Evolutionary conservation across 768 basidiomycete genomes (phyloP).

Genomic region (Scleroderma citrinum): DNA sequence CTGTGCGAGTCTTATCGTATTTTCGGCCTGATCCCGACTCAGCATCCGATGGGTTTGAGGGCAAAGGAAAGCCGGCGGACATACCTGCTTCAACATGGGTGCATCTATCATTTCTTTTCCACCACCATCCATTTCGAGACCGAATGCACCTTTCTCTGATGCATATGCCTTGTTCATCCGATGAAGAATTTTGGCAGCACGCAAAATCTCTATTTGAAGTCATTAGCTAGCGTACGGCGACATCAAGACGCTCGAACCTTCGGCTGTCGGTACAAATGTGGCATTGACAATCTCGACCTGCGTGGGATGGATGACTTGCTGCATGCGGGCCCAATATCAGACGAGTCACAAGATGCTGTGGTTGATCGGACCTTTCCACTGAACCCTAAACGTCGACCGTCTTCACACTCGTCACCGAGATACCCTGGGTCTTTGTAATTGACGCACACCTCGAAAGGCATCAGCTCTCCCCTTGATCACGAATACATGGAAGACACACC

Average conservation of each 20-base stretch:
- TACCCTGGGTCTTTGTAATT: conserved; percentile 72
- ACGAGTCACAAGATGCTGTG: background rate
- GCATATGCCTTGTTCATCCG: conserved; percentile 56
- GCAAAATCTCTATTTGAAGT: conserved; percentile 54
- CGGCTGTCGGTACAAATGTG: conserved; percentile 68
- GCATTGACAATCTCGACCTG: conserved; percentile 76
- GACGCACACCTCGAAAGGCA: conserved; percentile 63
- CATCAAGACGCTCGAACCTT: conserved; percentile 40
- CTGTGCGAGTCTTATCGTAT: conserved; percentile 45
- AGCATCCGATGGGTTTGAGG: background rate
- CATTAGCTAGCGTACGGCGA: background rate
- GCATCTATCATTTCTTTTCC: conserved; percentile 84
- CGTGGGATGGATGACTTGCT: conserved; percentile 94
- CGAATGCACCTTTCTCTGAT: conserved; percentile 59
- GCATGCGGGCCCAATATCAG: conserved; percentile 5
- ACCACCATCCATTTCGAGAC: conserved; percentile 51
- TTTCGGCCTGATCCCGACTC: conserved; percentile 37
- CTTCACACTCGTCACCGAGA: conserved; percentile 68
- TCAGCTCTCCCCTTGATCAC: background rate
- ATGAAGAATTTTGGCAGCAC: conserved; percentile 67
- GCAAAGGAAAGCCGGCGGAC: conserved; percentile 8
- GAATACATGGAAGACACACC: conserved; percentile 42
- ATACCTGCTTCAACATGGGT: conserved; percentile 81
- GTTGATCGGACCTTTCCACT: conserved; percentile 67
- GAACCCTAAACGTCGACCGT: conserved; percentile 80